Conservation (phyloP, 2,329 filamentous ascomycete species). For the Decorospora gaudefroyi region DNA sequence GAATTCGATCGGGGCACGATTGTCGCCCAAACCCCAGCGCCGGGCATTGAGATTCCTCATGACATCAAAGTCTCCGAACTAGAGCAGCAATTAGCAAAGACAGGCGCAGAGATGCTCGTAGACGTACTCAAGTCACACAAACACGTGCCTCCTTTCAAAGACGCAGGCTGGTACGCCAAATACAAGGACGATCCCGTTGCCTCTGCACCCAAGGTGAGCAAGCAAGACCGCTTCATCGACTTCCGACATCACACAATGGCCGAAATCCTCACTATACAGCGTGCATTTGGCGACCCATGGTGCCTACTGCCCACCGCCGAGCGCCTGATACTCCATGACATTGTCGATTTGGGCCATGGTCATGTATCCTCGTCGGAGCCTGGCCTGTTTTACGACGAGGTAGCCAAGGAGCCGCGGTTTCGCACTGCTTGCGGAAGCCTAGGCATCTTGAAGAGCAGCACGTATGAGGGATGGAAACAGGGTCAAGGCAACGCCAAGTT, state of each 20-base stretch:
- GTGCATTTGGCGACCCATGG: slow-evolving; percentile 71
- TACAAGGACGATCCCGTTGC: slow-evolving; percentile 28
- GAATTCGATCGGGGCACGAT: slow-evolving; percentile 80
- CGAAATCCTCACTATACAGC: slow-evolving; percentile 60
- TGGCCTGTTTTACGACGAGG: slow-evolving; percentile 10
- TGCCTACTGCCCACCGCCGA: slow-evolving; percentile 46
- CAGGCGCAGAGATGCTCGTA: slow-evolving; percentile 74
- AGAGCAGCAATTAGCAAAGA: slow-evolving; percentile 58
- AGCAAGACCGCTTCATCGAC: slow-evolving; percentile 65
- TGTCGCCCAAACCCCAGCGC: slow-evolving; percentile 65
- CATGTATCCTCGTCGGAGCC: neutral
- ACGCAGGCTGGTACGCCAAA: slow-evolving; percentile 37
- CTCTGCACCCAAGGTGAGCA: slow-evolving; percentile 74
- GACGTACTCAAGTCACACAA: slow-evolving; percentile 64
- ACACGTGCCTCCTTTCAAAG: slow-evolving; percentile 66
- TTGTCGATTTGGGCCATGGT: slow-evolving; percentile 1
- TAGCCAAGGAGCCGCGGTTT: neutral
- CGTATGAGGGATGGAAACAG: slow-evolving; percentile 9
- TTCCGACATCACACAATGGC: slow-evolving; percentile 61
- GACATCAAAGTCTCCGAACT: slow-evolving; percentile 57
- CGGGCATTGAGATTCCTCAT: slow-evolving; percentile 59
- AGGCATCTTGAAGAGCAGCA: slow-evolving; percentile 1
- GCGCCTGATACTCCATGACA: slow-evolving; percentile 34
- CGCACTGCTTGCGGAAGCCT: slow-evolving; percentile 5
- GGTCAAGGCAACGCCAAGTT: slow-evolving; percentile 9